Evolutionary conservation across 805 yeast genomes (phyloP).

Genomic region (Myxozyma monticola): DNA sequence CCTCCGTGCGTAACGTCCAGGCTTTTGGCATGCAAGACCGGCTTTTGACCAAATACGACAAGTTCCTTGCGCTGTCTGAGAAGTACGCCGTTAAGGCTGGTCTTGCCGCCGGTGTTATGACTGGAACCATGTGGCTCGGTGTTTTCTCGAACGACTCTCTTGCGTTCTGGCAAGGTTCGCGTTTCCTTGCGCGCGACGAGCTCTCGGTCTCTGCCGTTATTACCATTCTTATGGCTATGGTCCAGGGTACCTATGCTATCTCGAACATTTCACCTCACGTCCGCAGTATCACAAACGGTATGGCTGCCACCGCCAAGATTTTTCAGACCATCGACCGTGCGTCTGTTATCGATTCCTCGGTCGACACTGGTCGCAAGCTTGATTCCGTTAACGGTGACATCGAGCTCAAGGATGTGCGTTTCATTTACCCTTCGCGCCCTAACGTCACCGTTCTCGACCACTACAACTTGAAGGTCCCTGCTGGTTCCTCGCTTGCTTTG

Average conservation of each 20-base stretch:
- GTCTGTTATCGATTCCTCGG: constrained; percentile 40
- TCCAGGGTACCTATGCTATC: constrained; percentile 31
- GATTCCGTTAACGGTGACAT: constrained; percentile 43
- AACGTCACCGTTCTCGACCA: constrained; percentile 35
- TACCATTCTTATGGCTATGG: constrained; percentile 36
- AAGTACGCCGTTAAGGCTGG: constrained; percentile 31
- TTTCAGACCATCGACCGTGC: constrained; percentile 45
- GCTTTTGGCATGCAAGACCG: constrained; percentile 46
- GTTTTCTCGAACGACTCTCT: constrained; percentile 44
- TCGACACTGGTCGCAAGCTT: constrained; percentile 33
- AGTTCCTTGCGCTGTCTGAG: constrained; percentile 34
- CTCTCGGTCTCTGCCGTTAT: constrained; percentile 41
- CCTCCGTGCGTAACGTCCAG: constrained; percentile 45
- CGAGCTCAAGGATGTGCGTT: constrained; percentile 32
- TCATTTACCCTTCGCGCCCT: constrained; percentile 40
- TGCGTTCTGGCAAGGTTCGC: constrained; percentile 48
- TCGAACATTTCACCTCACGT: constrained; percentile 45
- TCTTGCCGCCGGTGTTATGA: constrained; percentile 36
- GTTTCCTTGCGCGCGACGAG: constrained; percentile 42
- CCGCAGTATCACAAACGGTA: constrained; percentile 41
- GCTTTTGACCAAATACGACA: constrained; percentile 39
- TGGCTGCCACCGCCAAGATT: constrained; percentile 43
- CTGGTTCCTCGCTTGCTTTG: constrained; percentile 82
- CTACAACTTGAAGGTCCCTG: constrained; percentile 48
- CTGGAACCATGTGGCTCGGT: constrained; percentile 43